phyloP scores from a whole-genome alignment of 2,329 filamentous ascomycete genomes.

The Neofusicoccum cordaticola region DNA sequence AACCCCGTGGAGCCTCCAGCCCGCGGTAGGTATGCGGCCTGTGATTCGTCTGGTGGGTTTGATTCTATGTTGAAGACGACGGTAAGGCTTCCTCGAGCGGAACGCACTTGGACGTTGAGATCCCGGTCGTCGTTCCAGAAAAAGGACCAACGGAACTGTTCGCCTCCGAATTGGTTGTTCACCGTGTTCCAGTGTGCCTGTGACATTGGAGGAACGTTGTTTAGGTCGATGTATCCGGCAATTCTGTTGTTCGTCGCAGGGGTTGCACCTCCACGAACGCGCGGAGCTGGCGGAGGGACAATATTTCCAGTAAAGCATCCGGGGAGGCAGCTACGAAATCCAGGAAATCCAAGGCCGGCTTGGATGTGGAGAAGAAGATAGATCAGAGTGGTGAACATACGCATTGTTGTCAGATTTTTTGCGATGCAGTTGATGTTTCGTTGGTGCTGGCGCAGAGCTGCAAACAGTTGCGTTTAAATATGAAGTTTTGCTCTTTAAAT shows the following conservation, averaged over 20 bases:
- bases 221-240: not conserved
- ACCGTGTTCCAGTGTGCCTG: not conserved
- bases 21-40: not conserved
- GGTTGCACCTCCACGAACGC: not conserved
- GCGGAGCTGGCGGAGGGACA: not conserved
- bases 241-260: not conserved
- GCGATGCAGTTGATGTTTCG: too few species aligned
- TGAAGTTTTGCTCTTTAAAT: too few species aligned
- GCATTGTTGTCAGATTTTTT: too few species aligned
- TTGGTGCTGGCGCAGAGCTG: too few species aligned
- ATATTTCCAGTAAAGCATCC: not conserved
- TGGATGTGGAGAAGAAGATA: not conserved
- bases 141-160: not conserved
- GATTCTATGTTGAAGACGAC: not conserved
- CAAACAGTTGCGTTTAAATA: too few species aligned
- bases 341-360: not conserved
- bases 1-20: not conserved
- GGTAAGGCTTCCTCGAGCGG: not conserved
- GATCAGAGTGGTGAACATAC: not conserved
- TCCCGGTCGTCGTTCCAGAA: not conserved
- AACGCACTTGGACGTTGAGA: not conserved
- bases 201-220: not conserved
- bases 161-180: not conserved
- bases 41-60: not conserved
- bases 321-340: not conserved